Conservation (phyloP, 257 asterid genomes). For the Nicotiana noctiflora region DNA sequence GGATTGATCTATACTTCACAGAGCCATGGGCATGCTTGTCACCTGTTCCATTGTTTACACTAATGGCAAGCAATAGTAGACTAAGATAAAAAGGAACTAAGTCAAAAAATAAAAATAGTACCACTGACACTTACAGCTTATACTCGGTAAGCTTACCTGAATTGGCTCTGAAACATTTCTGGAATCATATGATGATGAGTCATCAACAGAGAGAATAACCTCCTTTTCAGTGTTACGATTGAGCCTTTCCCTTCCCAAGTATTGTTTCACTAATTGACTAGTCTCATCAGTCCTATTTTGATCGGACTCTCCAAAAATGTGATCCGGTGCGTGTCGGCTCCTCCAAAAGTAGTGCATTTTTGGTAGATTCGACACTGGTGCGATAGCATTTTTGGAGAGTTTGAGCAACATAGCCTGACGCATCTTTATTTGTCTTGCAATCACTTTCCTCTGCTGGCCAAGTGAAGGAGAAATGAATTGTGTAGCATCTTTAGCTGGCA, state of each 20-base stretch:
- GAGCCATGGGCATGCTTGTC: background rate
- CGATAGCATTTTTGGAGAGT: too few relatives aligned
- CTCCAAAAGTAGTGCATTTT: too few relatives aligned
- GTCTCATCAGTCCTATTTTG: background rate
- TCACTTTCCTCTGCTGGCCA: background rate
- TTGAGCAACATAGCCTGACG: too few relatives aligned
- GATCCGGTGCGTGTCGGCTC: too few relatives aligned
- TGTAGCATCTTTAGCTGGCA: background rate
- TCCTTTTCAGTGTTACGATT: background rate
- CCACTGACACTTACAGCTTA: background rate
- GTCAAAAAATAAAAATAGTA: background rate
- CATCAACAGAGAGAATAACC: background rate
- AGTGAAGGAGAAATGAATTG: too few relatives aligned
- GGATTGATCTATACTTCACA: background rate
- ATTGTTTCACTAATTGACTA: background rate
- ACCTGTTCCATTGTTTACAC: background rate
- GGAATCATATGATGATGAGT: background rate
- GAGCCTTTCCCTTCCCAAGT: background rate
- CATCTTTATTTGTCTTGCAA: background rate
- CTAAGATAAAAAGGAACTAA: background rate
- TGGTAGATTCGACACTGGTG: too few relatives aligned
- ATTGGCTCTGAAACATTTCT: background rate
- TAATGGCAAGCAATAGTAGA: background rate
- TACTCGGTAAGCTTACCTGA: background rate
- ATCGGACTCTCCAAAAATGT: too few relatives aligned